A percentile compares a stretch with the other conserved stretches of the same genome.
phyloP scores from a whole-genome alignment of 495 filamentous ascomycete genomes.

The Neurospora sp. region DNA sequence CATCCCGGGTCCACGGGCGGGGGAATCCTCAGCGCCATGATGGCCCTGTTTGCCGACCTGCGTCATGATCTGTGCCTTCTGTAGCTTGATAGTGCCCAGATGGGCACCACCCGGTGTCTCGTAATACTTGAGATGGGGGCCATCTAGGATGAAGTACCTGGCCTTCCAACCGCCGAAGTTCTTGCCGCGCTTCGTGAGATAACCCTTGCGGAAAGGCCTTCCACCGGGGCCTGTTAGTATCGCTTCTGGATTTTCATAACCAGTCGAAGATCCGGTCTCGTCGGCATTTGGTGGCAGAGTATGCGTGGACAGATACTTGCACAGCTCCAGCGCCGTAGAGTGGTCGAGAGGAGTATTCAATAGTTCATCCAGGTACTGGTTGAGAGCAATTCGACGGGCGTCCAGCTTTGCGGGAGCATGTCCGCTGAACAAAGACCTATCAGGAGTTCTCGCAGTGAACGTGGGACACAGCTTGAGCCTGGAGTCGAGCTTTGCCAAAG shows the following conservation, averaged over 20 bases:
- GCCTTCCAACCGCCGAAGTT: conserved; percentile 99
- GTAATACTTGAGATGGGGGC: conserved; percentile 81
- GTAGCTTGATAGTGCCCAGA: conserved; percentile 85
- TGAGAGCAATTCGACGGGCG: conserved; percentile 68
- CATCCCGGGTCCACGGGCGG: conserved; percentile 47
- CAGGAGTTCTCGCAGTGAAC: conserved; percentile 66
- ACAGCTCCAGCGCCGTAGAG: conserved; percentile 66
- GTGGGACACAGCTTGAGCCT: conserved; percentile 58
- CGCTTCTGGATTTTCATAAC: conserved; percentile 23
- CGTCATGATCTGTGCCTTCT: conserved; percentile 82
- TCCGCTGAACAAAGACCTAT: conserved; percentile 76
- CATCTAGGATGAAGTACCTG: conserved; percentile 85
- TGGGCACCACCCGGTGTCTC: conserved; percentile 81
- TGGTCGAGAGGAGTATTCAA: conserved; percentile 75
- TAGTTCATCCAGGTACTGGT: conserved; percentile 74
- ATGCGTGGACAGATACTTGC: conserved; percentile 79
- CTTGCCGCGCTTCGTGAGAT: conserved; percentile 92
- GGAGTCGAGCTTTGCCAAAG: conserved; percentile 72
- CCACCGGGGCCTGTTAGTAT: conserved; percentile 46
- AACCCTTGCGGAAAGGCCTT: conserved; percentile 71
- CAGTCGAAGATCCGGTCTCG: conserved; percentile 42
- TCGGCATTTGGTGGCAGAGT: conserved; percentile 68
- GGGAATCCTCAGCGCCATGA: conserved; percentile 45
- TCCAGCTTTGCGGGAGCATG: conserved; percentile 94
- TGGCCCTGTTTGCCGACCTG: conserved; percentile 87